Evolutionary conservation across 1,284 basidiomycete species (phyloP).

Genomic region (Leccinum pachyderme): DNA sequence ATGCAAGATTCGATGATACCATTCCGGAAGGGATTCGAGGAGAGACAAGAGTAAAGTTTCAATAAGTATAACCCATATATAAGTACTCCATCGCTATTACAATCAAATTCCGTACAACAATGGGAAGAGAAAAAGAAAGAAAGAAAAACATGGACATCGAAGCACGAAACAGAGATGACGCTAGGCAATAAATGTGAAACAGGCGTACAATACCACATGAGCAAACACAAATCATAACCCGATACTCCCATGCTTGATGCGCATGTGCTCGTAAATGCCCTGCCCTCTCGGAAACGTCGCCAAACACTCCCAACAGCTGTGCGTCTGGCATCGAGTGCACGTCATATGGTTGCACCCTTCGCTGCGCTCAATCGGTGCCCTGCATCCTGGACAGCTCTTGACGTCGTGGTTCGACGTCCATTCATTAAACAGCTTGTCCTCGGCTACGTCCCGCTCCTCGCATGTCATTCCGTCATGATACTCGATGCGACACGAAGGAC

Average conservation of each 20-base stretch:
- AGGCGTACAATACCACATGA: neutral
- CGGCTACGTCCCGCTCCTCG: slow-evolving; percentile 48
- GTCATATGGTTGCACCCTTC: slow-evolving; percentile 79
- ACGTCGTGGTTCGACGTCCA: slow-evolving; percentile 61
- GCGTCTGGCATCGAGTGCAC: slow-evolving; percentile 65
- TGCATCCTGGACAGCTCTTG: slow-evolving; percentile 69
- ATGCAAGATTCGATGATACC: slow-evolving; percentile 1
- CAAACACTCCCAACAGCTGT: slow-evolving; percentile 76
- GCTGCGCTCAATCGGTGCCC: slow-evolving; percentile 60
- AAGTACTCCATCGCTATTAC: slow-evolving; percentile 4
- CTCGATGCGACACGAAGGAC: slow-evolving; percentile 61
- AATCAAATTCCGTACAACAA: slow-evolving; percentile 7
- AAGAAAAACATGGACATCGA: neutral
- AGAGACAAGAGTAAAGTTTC: slow-evolving; percentile 14
- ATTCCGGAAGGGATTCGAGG: neutral
- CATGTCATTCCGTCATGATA: slow-evolving; percentile 67
- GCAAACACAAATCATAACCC: slow-evolving; percentile 32
- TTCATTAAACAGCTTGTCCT: slow-evolving; percentile 53
- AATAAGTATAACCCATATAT: neutral
- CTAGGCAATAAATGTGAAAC: neutral
- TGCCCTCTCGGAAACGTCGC: slow-evolving; percentile 59
- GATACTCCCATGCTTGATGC: slow-evolving; percentile 47
- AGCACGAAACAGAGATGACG: slow-evolving; percentile 16
- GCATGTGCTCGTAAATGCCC: slow-evolving; percentile 62
- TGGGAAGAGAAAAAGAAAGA: too few relatives aligned